Percentiles rank a stretch among this genome's conserved stretches.
phyloP scores from a whole-genome alignment of 352 stramenopile species.

The Thraustochytrium sp. region DNA sequence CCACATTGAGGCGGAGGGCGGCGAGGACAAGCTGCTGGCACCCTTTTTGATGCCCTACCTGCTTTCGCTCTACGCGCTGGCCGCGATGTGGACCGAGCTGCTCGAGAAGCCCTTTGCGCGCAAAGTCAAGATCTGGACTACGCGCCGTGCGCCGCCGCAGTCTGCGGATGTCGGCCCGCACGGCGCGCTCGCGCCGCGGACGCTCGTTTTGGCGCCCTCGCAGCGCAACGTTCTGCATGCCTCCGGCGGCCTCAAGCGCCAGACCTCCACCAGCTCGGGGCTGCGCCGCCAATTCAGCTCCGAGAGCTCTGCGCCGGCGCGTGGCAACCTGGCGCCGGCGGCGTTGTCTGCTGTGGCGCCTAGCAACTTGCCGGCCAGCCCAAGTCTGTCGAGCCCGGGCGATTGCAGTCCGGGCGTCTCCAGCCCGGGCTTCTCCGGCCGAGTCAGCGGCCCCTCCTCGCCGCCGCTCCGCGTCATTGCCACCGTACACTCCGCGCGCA shows the following conservation, averaged over 20 bases:
- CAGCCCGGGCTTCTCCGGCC: not conserved
- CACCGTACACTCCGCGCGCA: not conserved
- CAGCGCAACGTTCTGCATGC: not conserved
- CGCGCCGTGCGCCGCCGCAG: not conserved
- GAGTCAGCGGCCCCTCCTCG: not conserved
- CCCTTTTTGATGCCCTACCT: not conserved
- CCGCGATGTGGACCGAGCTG: not conserved
- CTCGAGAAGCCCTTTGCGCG: not conserved
- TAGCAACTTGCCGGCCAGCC: too few species aligned
- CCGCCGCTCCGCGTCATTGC: not conserved
- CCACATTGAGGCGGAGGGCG: not conserved
- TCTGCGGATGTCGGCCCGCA: not conserved
- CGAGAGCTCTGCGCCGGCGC: too few species aligned
- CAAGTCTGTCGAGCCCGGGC: not conserved
- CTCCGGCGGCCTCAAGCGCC: too few species aligned
- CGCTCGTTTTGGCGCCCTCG: not conserved
- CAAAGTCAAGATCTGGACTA: not conserved
- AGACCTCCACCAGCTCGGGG: not conserved
- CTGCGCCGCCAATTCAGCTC: too few species aligned
- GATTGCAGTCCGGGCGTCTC: not conserved
- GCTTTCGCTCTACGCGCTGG: not conserved
- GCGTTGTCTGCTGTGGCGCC: too few species aligned
- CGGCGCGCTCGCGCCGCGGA: not conserved
- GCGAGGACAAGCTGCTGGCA: not conserved
- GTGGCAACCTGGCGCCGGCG: too few species aligned